Conservation (phyloP, 2,329 filamentous ascomycete species). For the Chaetomium olivaceum region DNA sequence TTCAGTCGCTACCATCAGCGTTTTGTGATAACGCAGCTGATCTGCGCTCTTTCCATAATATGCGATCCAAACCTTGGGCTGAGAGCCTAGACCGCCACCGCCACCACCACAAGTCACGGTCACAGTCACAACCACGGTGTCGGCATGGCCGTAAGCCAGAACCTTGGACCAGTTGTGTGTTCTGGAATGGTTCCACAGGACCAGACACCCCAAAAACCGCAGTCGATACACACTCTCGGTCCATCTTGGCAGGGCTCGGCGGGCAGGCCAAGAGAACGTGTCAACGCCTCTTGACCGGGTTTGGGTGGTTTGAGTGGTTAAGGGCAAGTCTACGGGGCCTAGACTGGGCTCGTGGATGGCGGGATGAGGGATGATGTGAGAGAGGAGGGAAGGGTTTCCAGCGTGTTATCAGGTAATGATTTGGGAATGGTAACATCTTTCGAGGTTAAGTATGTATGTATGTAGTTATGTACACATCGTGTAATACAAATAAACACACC, state of each 20-base stretch:
- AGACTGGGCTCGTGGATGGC: neutral
- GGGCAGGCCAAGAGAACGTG: conserved; percentile 17
- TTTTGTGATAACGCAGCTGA: neutral
- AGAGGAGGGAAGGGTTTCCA: neutral
- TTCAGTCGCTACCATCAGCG: neutral
- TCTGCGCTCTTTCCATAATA: neutral
- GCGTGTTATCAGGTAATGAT: neutral
- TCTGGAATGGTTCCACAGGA: conserved; percentile 6
- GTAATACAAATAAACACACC: neutral
- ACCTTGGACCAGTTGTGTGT: neutral
- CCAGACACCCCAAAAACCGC: neutral
- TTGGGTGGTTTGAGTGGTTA: neutral
- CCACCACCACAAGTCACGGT: neutral
- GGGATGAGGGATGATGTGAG: neutral
- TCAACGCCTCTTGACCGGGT: neutral
- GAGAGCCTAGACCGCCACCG: neutral
- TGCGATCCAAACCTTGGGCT: neutral
- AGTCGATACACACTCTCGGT: neutral
- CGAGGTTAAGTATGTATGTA: neutral
- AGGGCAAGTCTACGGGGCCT: neutral
- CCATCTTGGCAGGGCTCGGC: conserved; percentile 11
- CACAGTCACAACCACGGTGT: neutral
- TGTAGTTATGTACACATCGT: neutral
- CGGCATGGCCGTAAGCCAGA: neutral
- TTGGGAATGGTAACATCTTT: neutral